Conservation (phyloP, 257 asterid genomes). For the Solanum tarapatanum region DNA sequence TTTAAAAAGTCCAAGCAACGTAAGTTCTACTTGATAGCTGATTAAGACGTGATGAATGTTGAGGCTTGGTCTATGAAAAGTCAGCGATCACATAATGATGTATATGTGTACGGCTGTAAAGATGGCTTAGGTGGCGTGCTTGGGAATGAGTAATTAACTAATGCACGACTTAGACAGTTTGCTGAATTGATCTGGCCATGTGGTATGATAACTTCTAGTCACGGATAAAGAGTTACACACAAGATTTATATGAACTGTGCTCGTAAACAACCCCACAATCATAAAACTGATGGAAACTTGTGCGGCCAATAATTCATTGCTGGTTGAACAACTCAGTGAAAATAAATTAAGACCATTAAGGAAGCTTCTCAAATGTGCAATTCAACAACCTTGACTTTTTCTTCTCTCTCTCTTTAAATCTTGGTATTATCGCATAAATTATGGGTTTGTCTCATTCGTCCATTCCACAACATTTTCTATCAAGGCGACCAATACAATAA, state of each 20-base stretch:
- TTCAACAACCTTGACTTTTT: constrained; percentile 26
- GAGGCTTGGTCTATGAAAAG: background rate
- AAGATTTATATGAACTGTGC: background rate
- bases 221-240: background rate
- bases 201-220: background rate
- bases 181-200: constrained; percentile 1
- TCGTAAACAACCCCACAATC: constrained; percentile 6
- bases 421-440: constrained; percentile 3
- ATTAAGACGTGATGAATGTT: background rate
- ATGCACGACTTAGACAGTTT: background rate
- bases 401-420: background rate
- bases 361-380: background rate
- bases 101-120: background rate
- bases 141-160: background rate
- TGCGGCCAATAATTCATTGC: constrained; percentile 27
- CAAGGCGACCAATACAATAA: constrained; percentile 43
- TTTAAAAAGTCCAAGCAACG: background rate
- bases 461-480: background rate
- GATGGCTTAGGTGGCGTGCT: background rate
- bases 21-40: background rate
- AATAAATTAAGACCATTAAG: background rate
- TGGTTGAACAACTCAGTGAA: background rate
- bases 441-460: constrained; percentile 29
- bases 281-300: constrained; percentile 38
- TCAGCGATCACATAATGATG: background rate